These are phyloP conservation scores for Calendula officinalis DNA, from an alignment of 129 eudicot species.

Conservation along the genomic window DNA sequence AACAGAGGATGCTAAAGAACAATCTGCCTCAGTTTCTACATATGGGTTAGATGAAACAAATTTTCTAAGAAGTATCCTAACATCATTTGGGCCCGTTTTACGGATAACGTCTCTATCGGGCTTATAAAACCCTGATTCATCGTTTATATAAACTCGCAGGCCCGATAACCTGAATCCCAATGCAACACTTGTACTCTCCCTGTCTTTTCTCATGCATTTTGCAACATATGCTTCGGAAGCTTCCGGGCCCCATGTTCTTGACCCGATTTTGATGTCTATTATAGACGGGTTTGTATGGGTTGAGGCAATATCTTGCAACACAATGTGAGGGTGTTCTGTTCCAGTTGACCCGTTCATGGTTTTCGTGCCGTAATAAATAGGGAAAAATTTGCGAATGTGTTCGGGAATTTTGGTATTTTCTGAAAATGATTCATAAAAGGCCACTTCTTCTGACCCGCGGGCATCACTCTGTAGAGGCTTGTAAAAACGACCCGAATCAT, in stretches of 20 bases:
- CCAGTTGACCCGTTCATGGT: slow-evolving; percentile 70
- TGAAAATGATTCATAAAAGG: slow-evolving; percentile 57
- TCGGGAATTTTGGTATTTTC: slow-evolving; percentile 45
- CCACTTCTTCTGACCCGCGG: slow-evolving; percentile 62
- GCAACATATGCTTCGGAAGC: slow-evolving; percentile 55
- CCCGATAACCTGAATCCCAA: slow-evolving; percentile 82
- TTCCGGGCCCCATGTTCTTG: slow-evolving; percentile 71
- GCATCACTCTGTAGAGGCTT: slow-evolving; percentile 74
- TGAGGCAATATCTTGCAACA: slow-evolving; percentile 54
- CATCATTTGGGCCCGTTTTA: slow-evolving; percentile 48
- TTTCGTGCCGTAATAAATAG: slow-evolving; percentile 65
- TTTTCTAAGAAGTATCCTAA: slow-evolving; percentile 43
- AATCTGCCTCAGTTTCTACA: slow-evolving; percentile 43
- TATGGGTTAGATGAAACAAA: slow-evolving; percentile 58
- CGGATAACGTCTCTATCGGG: slow-evolving; percentile 44
- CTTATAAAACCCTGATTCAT: slow-evolving; percentile 59
- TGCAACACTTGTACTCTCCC: slow-evolving; percentile 42
- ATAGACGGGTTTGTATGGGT: slow-evolving; percentile 48
- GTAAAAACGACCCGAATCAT: slow-evolving; percentile 74
- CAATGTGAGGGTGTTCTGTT: slow-evolving; percentile 61
- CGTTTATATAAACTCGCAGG: slow-evolving; percentile 34
- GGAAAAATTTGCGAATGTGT: slow-evolving; percentile 58
- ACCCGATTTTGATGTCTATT: slow-evolving; percentile 81
- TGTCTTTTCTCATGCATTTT: slow-evolving; percentile 65
- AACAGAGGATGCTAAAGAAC: slow-evolving; percentile 52